Evolutionary conservation across 768 basidiomycete species (phyloP).

Genomic region (Lyophyllum shimeji): DNA sequence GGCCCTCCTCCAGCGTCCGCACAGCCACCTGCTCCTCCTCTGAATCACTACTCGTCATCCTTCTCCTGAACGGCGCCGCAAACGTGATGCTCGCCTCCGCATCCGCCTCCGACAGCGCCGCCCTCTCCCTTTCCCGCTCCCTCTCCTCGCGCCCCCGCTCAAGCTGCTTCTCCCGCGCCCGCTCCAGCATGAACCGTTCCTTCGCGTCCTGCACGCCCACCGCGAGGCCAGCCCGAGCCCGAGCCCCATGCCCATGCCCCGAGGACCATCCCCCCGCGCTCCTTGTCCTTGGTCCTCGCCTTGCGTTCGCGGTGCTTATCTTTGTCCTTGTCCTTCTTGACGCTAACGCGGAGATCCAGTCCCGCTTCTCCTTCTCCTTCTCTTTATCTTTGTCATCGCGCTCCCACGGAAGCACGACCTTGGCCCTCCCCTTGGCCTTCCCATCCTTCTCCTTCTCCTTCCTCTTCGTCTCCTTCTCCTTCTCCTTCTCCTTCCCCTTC

Average conservation of each 20-base stretch:
- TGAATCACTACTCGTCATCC: background rate
- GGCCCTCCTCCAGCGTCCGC: background rate
- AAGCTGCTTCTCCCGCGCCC: background rate
- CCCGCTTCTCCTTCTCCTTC: background rate
- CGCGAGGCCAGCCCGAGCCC: conserved; percentile 5
- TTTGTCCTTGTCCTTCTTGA: background rate
- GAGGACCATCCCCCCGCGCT: background rate
- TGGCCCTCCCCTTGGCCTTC: background rate
- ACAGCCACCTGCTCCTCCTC: background rate
- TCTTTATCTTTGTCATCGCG: conserved; percentile 4
- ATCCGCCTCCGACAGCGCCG: conserved; percentile 9
- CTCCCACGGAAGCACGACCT: conserved; percentile 1
- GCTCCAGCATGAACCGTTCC: conserved; percentile 1
- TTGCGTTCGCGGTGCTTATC: conserved; percentile 3
- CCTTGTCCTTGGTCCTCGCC: conserved; percentile 2
- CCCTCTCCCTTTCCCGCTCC: background rate
- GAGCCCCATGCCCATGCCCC: conserved; percentile 3
- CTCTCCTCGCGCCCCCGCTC: conserved; percentile 1
- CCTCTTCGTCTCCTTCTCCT: background rate
- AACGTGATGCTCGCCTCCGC: conserved; percentile 11
- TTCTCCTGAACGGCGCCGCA: conserved; percentile 1
- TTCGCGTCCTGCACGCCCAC: conserved; percentile 8
- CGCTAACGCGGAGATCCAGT: conserved; percentile 14
- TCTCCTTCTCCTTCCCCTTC: background rate
- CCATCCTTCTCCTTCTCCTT: conserved; percentile 4